Conservation (phyloP, 345 rosid species). For the Erysimum cheiranthoides region DNA sequence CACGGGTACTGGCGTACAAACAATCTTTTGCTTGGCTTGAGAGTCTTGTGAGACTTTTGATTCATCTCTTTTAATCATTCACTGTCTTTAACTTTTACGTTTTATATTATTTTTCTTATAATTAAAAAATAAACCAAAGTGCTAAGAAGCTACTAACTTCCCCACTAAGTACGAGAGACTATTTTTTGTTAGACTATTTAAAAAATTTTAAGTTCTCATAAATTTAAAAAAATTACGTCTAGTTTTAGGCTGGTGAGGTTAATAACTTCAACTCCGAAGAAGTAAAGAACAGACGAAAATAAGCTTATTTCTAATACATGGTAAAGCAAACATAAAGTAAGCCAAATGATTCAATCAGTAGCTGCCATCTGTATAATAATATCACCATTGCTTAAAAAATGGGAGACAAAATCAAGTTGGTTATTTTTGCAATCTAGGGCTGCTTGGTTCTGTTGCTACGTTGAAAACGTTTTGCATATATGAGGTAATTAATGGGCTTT, state of each 20-base stretch:
- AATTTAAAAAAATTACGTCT: not conserved
- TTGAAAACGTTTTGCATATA: too few relatives aligned
- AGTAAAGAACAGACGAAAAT: not conserved
- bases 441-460: too few relatives aligned
- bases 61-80: conserved; percentile 31
- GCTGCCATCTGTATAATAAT: too few relatives aligned
- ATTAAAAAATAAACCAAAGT: conserved; percentile 1
- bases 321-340: too few relatives aligned
- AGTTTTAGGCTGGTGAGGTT: not conserved
- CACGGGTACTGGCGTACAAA: conserved; percentile 28
- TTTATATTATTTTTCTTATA: conserved; percentile 14
- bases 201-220: not conserved
- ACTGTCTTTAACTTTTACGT: conserved; percentile 37
- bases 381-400: too few relatives aligned
- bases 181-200: not conserved
- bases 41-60: conserved; percentile 39
- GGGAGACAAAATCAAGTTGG: too few relatives aligned
- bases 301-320: not conserved
- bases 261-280: not conserved
- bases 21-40: conserved; percentile 39
- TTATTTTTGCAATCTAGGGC: too few relatives aligned
- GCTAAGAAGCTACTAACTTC: conserved; percentile 37
- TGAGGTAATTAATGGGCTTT: too few relatives aligned
- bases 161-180: conserved; percentile 44
- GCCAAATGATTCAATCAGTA: too few relatives aligned